phyloP scores from a whole-genome alignment of 768 basidiomycete genomes.

The Hericium erinaceus region DNA sequence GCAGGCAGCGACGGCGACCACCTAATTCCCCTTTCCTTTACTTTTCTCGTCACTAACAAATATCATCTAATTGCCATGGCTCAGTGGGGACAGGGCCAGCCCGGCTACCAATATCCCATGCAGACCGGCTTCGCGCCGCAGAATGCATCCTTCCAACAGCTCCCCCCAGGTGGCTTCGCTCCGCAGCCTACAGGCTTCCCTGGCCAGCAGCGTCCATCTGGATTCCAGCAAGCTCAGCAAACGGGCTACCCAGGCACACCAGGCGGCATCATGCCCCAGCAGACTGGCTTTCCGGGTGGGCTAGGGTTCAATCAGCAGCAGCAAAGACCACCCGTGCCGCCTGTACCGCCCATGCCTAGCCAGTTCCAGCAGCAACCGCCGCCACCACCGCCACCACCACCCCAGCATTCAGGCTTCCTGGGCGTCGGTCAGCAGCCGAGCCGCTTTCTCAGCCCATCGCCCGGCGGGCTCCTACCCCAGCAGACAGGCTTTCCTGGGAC shows the following conservation, averaged over 20 bases:
- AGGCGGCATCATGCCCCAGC: slow-evolving; percentile 39
- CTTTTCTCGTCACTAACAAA: not conserved
- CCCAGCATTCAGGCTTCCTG: slow-evolving; percentile 48
- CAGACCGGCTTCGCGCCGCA: slow-evolving; percentile 59
- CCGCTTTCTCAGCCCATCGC: slow-evolving; percentile 51
- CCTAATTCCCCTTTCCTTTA: not conserved
- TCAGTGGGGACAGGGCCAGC: slow-evolving; percentile 66
- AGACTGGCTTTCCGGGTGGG: slow-evolving; percentile 39
- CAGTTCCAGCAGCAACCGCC: slow-evolving; percentile 32
- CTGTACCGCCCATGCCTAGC: slow-evolving; percentile 10
- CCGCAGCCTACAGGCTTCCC: slow-evolving; percentile 56
- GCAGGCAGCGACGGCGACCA: not conserved
- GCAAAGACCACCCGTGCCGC: slow-evolving; percentile 24
- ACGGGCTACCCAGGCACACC: slow-evolving; percentile 36
- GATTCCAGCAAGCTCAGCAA: slow-evolving; percentile 53
- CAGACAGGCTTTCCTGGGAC: slow-evolving; percentile 49
- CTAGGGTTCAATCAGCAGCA: slow-evolving; percentile 30
- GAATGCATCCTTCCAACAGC: slow-evolving; percentile 32
- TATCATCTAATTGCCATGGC: slow-evolving; percentile 40
- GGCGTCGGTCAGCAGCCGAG: slow-evolving; percentile 33
- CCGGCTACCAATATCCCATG: slow-evolving; percentile 63
- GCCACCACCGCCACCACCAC: slow-evolving; percentile 54
- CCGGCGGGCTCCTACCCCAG: slow-evolving; percentile 39
- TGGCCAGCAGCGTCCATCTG: slow-evolving; percentile 22
- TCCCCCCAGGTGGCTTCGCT: slow-evolving; percentile 37